Evolutionary conservation across 2,329 filamentous ascomycete genomes (phyloP).

Genomic region (Cephalotrichum gorgonifer): DNA sequence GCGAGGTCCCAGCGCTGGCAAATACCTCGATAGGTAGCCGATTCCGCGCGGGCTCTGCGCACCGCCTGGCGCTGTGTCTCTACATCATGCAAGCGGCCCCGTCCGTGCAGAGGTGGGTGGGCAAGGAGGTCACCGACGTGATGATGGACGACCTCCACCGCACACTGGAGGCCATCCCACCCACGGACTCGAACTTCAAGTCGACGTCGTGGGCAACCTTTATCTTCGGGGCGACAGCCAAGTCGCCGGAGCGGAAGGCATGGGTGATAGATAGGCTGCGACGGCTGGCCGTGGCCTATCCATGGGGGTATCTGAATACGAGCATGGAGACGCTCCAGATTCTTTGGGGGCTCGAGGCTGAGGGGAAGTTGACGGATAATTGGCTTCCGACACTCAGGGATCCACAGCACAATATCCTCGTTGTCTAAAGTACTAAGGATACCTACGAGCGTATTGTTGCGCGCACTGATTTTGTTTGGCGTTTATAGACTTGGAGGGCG

Average conservation of each 20-base stretch:
- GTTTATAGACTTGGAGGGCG: too few relatives aligned
- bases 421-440: too few relatives aligned
- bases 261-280: constrained; percentile 38
- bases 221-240: constrained; percentile 41
- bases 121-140: constrained; percentile 11
- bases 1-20: constrained; percentile 11
- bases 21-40: constrained; percentile 21
- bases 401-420: too few relatives aligned
- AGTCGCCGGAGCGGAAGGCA: constrained; percentile 26
- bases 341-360: constrained; percentile 28
- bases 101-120: constrained; percentile 9
- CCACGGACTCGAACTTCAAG: constrained; percentile 42
- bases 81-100: constrained; percentile 32
- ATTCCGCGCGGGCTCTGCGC: constrained; percentile 29
- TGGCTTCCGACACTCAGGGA: too few relatives aligned
- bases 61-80: constrained; percentile 32
- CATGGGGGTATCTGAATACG: constrained; percentile 39
- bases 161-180: constrained; percentile 34
- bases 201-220: constrained; percentile 48
- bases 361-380: too few relatives aligned
- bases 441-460: too few relatives aligned
- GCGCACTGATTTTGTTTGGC: too few relatives aligned
- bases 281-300: constrained; percentile 26
- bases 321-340: constrained; percentile 32
- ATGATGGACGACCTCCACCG: constrained; percentile 34